These are phyloP conservation scores for Fraxinus nigra DNA, from an alignment of 305 asterid genomes.

Conservation along the genomic window DNA sequence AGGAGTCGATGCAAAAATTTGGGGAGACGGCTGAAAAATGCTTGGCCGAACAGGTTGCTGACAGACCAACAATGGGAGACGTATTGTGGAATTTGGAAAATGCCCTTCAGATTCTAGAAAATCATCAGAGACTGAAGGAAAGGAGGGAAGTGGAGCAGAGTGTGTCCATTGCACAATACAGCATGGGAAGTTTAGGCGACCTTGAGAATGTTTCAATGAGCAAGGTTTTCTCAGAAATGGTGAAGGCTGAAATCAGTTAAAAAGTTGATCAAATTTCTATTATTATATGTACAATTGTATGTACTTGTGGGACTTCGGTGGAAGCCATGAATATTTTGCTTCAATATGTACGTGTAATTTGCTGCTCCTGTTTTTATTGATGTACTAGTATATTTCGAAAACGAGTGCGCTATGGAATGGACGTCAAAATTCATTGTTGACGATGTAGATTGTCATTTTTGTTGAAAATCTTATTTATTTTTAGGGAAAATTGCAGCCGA, in stretches of 20 bases:
- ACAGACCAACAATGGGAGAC: constrained; percentile 71
- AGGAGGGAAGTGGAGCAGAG: constrained; percentile 22
- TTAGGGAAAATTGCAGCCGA: not conserved
- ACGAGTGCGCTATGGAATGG: not conserved
- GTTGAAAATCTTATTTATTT: not conserved
- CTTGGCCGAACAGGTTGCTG: constrained; percentile 64
- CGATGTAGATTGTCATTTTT: not conserved
- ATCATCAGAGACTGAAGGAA: not conserved
- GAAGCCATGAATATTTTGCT: not conserved
- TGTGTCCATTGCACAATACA: not conserved
- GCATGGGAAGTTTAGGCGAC: constrained; percentile 31
- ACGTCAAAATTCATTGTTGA: not conserved
- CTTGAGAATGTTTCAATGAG: constrained; percentile 59
- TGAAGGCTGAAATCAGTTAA: constrained; percentile 45
- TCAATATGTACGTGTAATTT: not conserved
- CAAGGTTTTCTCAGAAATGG: constrained; percentile 62
- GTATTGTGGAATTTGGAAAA: constrained; percentile 71
- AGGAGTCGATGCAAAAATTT: constrained; percentile 56
- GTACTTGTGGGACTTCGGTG: not conserved
- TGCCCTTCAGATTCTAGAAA: constrained; percentile 63
- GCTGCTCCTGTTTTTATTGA: not conserved
- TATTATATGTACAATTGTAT: not conserved
- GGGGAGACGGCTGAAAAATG: constrained; percentile 73
- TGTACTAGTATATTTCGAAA: not conserved
- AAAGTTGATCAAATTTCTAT: not conserved